Conservation (phyloP, 108 stramenopile species). For the Skeletonema menzelii region DNA sequence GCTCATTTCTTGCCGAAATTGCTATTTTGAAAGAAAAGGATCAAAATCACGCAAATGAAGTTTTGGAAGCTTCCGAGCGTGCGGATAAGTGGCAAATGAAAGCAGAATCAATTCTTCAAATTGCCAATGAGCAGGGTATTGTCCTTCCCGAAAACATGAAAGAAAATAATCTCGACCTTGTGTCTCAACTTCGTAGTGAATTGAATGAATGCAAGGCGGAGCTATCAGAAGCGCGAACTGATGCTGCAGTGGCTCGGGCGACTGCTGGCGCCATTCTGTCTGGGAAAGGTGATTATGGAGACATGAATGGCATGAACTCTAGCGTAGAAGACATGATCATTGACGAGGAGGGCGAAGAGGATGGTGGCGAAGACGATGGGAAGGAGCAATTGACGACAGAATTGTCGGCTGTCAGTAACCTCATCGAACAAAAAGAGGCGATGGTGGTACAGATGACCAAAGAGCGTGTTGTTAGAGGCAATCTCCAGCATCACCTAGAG, state of each 20-base stretch:
- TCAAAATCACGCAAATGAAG: slow-evolving; percentile 35
- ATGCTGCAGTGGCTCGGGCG: slow-evolving; percentile 54
- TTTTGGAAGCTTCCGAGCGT: slow-evolving; percentile 50
- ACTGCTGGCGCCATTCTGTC: slow-evolving; percentile 54
- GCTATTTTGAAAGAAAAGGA: slow-evolving; percentile 33
- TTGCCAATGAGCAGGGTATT: slow-evolving; percentile 37
- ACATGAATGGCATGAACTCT: slow-evolving; percentile 5
- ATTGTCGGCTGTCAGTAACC: slow-evolving; percentile 47
- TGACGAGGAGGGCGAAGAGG: slow-evolving; percentile 5
- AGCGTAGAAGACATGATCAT: slow-evolving; percentile 1
- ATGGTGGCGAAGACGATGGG: slow-evolving; percentile 20
- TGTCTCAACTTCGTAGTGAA: slow-evolving; percentile 35
- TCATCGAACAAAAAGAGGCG: slow-evolving; percentile 61
- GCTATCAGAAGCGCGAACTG: slow-evolving; percentile 42
- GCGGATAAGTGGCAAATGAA: slow-evolving; percentile 57
- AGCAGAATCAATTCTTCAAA: slow-evolving; percentile 28
- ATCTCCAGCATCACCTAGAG: slow-evolving; percentile 50
- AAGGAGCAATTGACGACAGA: slow-evolving; percentile 50
- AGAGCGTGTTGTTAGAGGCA: slow-evolving; percentile 56
- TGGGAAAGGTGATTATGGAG: slow-evolving; percentile 30
- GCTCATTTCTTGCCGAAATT: slow-evolving; percentile 46
- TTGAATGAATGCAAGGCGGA: slow-evolving; percentile 42
- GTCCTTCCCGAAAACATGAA: slow-evolving; percentile 11
- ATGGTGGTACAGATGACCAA: slow-evolving; percentile 47
- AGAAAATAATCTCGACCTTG: slow-evolving; percentile 24